Percentiles rank a stretch among this genome's conserved stretches.
Evolutionary conservation across 2,329 filamentous ascomycete species (phyloP).

Genomic region (Colletotrichum euphorbiae): DNA sequence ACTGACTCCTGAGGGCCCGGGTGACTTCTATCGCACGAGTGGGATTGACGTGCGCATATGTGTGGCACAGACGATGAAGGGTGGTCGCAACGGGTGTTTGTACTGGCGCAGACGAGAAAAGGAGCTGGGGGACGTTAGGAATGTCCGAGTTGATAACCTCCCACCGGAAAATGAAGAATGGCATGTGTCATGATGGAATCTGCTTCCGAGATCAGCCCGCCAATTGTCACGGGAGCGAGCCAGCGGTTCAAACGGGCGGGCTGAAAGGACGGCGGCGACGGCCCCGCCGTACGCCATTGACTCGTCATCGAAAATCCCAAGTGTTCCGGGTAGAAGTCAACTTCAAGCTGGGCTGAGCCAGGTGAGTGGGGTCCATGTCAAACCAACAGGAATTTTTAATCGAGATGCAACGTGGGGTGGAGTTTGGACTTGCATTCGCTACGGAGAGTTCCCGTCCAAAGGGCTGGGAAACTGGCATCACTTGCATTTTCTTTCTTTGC

Average conservation of each 20-base stretch:
- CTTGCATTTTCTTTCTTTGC: no score
- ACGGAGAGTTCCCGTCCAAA: background rate
- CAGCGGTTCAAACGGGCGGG: background rate
- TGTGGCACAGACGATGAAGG: background rate
- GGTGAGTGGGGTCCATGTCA: no score
- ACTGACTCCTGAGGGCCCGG: background rate
- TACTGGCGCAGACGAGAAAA: no score
- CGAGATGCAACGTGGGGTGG: background rate
- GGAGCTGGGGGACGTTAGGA: no score
- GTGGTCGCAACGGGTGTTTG: background rate
- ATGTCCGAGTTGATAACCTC: no score
- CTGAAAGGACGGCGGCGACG: slow-evolving; percentile 8
- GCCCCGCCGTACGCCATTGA: slow-evolving; percentile 17
- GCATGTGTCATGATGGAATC: slow-evolving; percentile 6
- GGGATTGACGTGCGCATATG: background rate
- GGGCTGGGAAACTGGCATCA: background rate
- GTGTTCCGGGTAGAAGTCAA: background rate
- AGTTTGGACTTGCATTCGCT: slow-evolving; percentile 11
- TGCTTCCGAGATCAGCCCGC: background rate
- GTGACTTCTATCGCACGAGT: no score
- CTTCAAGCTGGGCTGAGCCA: background rate
- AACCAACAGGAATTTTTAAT: no score
- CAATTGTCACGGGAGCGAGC: background rate
- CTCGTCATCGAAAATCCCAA: slow-evolving; percentile 29
- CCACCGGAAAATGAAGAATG: background rate